Base-by-base conservation (phyloP, 805 yeast genomes). In the Starmerella apicola region DNA sequence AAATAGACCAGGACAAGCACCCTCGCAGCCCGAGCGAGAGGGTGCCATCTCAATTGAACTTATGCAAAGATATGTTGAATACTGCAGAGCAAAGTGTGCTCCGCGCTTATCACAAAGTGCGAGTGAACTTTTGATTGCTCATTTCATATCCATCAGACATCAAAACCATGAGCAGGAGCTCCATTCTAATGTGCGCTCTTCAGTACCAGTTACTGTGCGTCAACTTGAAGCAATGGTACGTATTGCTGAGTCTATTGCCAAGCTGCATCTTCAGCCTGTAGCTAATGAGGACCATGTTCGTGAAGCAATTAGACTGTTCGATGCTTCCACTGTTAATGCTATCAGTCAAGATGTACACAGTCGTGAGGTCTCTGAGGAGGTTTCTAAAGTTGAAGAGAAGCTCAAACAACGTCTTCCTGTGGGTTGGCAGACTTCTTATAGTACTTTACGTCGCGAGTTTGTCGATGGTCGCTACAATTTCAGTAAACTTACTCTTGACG, bases 281-380 rank as follows among this genome's bases (percentile, higher is more conserved):
- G 97, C 95, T 3, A 71, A 75, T 7, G 91, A 76, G 52, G 78
- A 74, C 48, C 97, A 91, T 56, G 98, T 91, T 22, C 88, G 83
- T 52, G 98, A 91, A 58, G 96, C 97, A 0, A 82, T 91, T 46
- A 66, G 99, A 53, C 65, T 91, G 46, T 91, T 91, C 62, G 82
- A 82, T 45, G 96, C 98, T 0, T 91, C 98, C 1, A 91, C 99
- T 0, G 85, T 91, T 93, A 86, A 86, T 56, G 98, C 98, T 1
- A 88, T 83, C 9, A 73, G 70, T 34, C 78, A 76, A 55, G 76
- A 76, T 42, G 64, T 78, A 43, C 44, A 42, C 27, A 44, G 51
- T 31, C 50, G 52, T 32, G 48, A 49, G 17, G 49, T 49, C 13
- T 70, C 75, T 34, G 71, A 71, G 28, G 91, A 86, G 54, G 84